phyloP scores from a whole-genome alignment of 2,329 filamentous ascomycete genomes.

The Talaromyces sp. region DNA sequence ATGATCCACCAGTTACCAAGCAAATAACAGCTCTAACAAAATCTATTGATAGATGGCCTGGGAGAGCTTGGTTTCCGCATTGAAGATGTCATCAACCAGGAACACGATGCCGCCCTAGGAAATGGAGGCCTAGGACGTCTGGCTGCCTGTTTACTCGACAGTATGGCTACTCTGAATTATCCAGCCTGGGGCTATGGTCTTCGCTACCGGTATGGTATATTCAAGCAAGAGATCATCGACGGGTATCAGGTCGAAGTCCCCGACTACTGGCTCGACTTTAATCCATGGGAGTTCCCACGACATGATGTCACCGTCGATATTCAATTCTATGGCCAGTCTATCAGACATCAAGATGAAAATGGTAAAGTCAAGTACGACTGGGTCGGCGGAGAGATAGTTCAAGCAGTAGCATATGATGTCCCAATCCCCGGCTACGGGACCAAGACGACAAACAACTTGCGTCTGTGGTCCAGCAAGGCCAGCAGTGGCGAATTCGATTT shows the following conservation, averaged over 20 bases:
- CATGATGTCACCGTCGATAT: constrained; percentile 95
- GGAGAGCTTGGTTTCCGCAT: constrained; percentile 90
- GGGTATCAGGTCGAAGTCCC: constrained; percentile 98
- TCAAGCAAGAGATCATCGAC: constrained; percentile 98
- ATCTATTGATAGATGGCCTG: constrained; percentile 66
- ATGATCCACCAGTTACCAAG: constrained; percentile 15
- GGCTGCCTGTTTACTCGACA: constrained; percentile 95
- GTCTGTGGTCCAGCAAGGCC: constrained; percentile 96
- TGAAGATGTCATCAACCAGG: constrained; percentile 90
- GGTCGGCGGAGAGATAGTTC: constrained; percentile 91
- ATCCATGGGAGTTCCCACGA: constrained; percentile 96
- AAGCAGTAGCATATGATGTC: constrained; percentile 90
- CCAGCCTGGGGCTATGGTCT: constrained; percentile 97
- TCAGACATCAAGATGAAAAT: constrained; percentile 66
- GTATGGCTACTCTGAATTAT: constrained; percentile 87
- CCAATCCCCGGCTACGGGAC: constrained; percentile 88
- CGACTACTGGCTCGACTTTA: constrained; percentile 99
- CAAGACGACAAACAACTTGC: constrained; percentile 88
- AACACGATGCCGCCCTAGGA: constrained; percentile 92
- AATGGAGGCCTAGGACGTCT: constrained; percentile 94
- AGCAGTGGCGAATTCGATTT: constrained; percentile 98
- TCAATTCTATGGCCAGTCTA: constrained; percentile 88
- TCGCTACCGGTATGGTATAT: constrained; percentile 94
- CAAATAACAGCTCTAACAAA: neutral
- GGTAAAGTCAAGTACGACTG: constrained; percentile 73